Conservation (phyloP, 2,329 filamentous ascomycete genomes). For the Fulvia fulva region DNA sequence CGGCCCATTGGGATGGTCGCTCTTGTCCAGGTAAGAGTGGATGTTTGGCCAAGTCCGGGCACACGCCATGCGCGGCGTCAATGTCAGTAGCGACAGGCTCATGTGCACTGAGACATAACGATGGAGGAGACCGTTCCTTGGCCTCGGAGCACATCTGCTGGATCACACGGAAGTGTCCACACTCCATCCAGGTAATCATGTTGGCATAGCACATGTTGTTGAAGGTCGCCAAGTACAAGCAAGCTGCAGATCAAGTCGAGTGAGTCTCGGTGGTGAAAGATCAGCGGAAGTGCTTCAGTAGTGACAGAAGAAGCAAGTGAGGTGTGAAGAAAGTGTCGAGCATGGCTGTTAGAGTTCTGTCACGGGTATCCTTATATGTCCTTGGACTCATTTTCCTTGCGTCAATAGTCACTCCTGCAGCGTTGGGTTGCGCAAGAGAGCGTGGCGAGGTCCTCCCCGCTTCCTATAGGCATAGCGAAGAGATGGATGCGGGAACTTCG, state of each 20-base stretch:
- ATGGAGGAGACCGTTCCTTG: conserved; percentile 2
- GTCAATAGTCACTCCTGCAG: background rate
- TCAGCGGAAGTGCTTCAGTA: background rate
- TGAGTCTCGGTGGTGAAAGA: background rate
- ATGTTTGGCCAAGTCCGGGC: conserved; percentile 12
- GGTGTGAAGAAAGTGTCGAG: background rate
- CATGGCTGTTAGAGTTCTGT: background rate
- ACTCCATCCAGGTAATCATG: conserved; percentile 16
- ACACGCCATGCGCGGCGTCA: conserved; percentile 5
- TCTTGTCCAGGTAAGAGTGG: background rate
- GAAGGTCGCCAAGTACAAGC: background rate
- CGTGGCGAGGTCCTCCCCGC: background rate
- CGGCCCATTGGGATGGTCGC: background rate
- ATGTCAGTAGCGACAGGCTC: conserved; percentile 20
- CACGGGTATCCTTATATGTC: background rate
- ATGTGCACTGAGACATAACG: conserved; percentile 14
- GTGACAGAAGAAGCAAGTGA: background rate
- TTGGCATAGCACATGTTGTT: conserved; percentile 18
- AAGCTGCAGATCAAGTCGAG: background rate
- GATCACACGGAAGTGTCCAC: conserved; percentile 15
- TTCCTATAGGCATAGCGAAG: background rate
- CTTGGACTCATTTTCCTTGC: background rate
- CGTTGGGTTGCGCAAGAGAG: background rate
- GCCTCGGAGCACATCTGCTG: conserved; percentile 15
- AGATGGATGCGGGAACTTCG: background rate